Base-by-base conservation (phyloP, 129 eudicot species). In the Scalesia atractyloides region DNA sequence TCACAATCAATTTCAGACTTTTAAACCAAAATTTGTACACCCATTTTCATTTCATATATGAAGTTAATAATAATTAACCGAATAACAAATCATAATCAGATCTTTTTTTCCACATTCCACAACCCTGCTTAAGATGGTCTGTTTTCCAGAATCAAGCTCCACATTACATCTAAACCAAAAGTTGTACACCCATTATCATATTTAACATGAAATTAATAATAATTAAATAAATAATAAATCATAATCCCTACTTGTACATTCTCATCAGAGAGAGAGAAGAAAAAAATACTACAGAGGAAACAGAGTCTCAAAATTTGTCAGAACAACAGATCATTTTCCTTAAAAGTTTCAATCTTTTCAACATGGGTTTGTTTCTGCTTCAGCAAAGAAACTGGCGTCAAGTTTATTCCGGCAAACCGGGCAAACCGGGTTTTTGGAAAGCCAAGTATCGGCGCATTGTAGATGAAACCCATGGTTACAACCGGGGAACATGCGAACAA, bases 391-490 rank as follows among this genome's bases (percentile, higher is more conserved):
- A 26, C 79, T 82, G 0, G 82, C 86, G 61, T 66, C 81, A 7
- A 92, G 87, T 22, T 80, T 89, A 9, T 85, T 84, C 59, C 96
- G 75, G 26, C 98, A 92, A 72, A 92, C 86, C 1, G 98, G 98
- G 68, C 96, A 89, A 65, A 92, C 76, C 0, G 91, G 69, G 72
- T 92, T 84, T 50, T 84, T 87, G 0, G 92, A 64, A 0, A 92
- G 87, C 98, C 96, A 92, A 0, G 98, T 84, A 65, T 89, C 96
- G 24, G 91, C 98, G 66, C 98, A 92, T 59, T 85, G 82, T 13
- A 87, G 57, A 69, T 92, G 98, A 56, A 92, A 92, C 8, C 96
- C 95, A 34, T 89, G 98, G 73, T 87, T 92, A 64, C 98, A 92
- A 19, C 96, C 96, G 18, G 98, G 98, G 24, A 92, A 77, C 67